phyloP scores from a whole-genome alignment of 2,329 filamentous ascomycete genomes.

The Orbilia oligospora region DNA sequence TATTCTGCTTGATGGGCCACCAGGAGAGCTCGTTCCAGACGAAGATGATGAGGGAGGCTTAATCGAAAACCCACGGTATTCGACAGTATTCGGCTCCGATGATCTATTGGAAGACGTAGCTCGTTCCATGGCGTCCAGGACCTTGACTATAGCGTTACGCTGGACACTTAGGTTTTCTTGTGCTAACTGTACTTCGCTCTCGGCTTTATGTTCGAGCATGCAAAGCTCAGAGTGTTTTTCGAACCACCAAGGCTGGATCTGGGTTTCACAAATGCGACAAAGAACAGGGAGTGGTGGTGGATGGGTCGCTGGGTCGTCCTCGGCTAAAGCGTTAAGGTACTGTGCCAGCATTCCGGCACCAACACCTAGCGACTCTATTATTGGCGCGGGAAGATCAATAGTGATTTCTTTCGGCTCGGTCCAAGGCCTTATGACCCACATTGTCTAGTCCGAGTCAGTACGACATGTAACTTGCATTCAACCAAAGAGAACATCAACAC shows the following conservation, averaged over 20 bases:
- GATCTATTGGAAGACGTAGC: slow-evolving; percentile 74
- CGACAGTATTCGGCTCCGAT: slow-evolving; percentile 65
- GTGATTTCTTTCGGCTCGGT: slow-evolving; percentile 90
- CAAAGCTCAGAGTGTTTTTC: slow-evolving; percentile 98
- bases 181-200: slow-evolving; percentile 97
- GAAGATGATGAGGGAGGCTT: slow-evolving; percentile 80
- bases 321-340: slow-evolving; percentile 90
- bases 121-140: slow-evolving; percentile 90
- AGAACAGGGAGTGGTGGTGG: slow-evolving; percentile 87
- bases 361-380: slow-evolving; percentile 93
- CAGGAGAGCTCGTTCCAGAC: slow-evolving; percentile 73
- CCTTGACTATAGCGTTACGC: slow-evolving; percentile 92
- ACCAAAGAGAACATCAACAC: slow-evolving; percentile 66
- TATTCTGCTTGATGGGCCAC: slow-evolving; percentile 74
- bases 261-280: slow-evolving; percentile 96
- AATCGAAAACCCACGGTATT: slow-evolving; percentile 74
- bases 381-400: slow-evolving; percentile 88
- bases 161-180: slow-evolving; percentile 94
- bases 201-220: slow-evolving; percentile 92
- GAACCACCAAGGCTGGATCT: slow-evolving; percentile 99
- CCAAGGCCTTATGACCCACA: slow-evolving; percentile 99
- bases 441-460: slow-evolving; percentile 75
- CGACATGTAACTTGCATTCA: background rate
- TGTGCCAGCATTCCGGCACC: slow-evolving; percentile 95
- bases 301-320: slow-evolving; percentile 82